These are phyloP conservation scores for Lachancea sp. DNA, from an alignment of 805 yeast species.

Conservation along the genomic window DNA sequence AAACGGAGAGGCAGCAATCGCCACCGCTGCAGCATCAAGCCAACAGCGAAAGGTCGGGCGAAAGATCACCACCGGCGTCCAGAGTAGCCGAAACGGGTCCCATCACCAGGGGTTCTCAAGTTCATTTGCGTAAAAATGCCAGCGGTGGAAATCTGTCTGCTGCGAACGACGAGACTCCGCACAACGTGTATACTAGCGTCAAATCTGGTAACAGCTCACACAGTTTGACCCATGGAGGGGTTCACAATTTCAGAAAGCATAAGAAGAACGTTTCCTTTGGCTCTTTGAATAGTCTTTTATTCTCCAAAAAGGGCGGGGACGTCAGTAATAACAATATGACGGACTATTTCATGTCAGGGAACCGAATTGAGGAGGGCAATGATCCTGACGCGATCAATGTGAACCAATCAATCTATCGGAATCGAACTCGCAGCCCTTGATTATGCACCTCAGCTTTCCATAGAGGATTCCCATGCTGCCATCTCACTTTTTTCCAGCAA, in stretches of 20 bases:
- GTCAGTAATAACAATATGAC: conserved; percentile 18
- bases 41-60: not conserved
- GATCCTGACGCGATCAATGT: conserved; percentile 23
- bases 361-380: conserved; percentile 26
- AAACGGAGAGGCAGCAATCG: not conserved
- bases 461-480: too few relatives aligned
- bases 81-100: conserved; percentile 5
- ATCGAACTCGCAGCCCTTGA: conserved; percentile 1
- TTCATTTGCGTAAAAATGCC: conserved; percentile 11
- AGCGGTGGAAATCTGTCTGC: conserved; percentile 13
- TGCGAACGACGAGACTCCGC: conserved; percentile 1
- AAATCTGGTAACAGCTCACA: conserved; percentile 7
- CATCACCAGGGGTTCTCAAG: conserved; percentile 7
- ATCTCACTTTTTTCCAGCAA: too few relatives aligned
- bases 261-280: conserved; percentile 32
- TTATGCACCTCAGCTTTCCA: too few relatives aligned
- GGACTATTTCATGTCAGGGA: conserved; percentile 25
- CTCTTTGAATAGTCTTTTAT: conserved; percentile 31
- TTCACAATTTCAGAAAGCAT: conserved; percentile 29
- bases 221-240: conserved; percentile 4
- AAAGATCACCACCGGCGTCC: not conserved
- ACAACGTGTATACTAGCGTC: conserved; percentile 6
- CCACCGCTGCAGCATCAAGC: not conserved
- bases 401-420: conserved; percentile 25
- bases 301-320: conserved; percentile 27